Percentiles rank a stretch among this genome's conserved stretches.
phyloP scores from a whole-genome alignment of 139 green algal species.

The Mychonastes homosphaera region DNA sequence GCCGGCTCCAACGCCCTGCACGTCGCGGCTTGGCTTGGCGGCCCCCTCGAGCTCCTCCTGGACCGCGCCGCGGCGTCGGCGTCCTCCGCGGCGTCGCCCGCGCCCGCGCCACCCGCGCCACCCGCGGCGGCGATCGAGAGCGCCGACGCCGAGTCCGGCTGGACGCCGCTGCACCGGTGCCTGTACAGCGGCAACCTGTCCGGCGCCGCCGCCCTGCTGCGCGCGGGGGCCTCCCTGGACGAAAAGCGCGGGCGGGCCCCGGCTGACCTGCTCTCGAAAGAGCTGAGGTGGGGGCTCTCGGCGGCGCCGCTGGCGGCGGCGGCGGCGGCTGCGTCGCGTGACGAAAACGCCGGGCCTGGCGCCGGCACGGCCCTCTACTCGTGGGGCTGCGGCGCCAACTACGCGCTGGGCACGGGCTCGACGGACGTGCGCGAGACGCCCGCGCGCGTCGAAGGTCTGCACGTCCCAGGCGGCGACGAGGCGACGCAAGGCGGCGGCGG shows the following conservation, averaged over 20 bases:
- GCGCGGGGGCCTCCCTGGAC: constrained; percentile 30
- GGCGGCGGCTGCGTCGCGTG: background rate
- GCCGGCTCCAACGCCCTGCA: background rate
- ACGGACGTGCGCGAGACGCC: constrained; percentile 44
- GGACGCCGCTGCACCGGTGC: constrained; percentile 72
- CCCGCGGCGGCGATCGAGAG: constrained; percentile 2
- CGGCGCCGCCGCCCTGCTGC: constrained; percentile 53
- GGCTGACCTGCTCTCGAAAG: too few relatives aligned
- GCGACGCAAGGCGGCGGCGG: background rate
- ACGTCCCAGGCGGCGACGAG: background rate
- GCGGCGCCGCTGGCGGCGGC: background rate
- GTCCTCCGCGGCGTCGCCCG: background rate
- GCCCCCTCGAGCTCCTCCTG: background rate
- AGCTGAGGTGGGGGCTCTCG: background rate
- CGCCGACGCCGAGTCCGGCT: constrained; percentile 15
- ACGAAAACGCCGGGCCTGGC: background rate
- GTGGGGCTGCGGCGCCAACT: constrained; percentile 89
- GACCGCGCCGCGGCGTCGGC: background rate
- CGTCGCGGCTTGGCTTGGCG: background rate
- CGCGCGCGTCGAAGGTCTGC: constrained; percentile 46
- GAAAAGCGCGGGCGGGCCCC: background rate
- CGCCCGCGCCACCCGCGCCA: background rate
- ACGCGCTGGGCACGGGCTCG: constrained; percentile 77
- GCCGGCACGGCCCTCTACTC: constrained; percentile 45
- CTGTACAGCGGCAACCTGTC: constrained; percentile 77